Conservation (phyloP, 2,329 filamentous ascomycete species). For the Cordyceps tenuipes region DNA sequence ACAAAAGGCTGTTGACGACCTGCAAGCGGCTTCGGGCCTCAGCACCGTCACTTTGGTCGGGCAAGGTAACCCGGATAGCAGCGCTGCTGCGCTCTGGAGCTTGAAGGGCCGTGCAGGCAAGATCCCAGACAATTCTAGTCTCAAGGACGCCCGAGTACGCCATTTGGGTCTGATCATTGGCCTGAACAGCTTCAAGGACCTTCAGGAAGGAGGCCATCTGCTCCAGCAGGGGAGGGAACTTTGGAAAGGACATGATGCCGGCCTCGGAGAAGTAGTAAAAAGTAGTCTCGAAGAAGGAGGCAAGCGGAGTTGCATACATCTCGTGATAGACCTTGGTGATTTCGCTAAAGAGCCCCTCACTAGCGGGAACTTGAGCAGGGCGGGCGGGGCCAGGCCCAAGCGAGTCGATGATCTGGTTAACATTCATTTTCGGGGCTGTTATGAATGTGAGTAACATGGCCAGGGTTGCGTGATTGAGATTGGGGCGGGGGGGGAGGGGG, state of each 20-base stretch:
- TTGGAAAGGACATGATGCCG: constrained; percentile 37
- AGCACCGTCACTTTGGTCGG: constrained; percentile 48
- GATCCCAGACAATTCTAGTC: constrained; percentile 51
- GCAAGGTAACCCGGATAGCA: constrained; percentile 28
- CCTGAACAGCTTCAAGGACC: constrained; percentile 39
- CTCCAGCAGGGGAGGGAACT: constrained; percentile 51
- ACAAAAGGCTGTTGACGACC: constrained; percentile 69
- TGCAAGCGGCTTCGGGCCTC: constrained; percentile 63
- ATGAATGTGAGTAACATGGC: constrained; percentile 15
- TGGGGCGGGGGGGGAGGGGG: too few species aligned
- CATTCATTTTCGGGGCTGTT: constrained; percentile 57
- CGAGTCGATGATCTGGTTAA: constrained; percentile 61
- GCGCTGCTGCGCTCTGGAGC: constrained; percentile 27
- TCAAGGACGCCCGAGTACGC: constrained; percentile 47
- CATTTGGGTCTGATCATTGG: constrained; percentile 44
- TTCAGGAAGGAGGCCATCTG: constrained; percentile 59
- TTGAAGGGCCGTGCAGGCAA: constrained; percentile 42
- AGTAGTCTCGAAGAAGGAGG: constrained; percentile 69
- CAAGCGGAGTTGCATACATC: constrained; percentile 67
- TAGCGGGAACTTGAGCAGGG: constrained; percentile 41
- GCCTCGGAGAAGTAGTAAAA: constrained; percentile 61
- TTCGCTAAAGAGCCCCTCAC: constrained; percentile 50
- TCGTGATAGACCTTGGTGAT: constrained; percentile 64
- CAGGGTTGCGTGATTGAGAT: constrained; percentile 9
- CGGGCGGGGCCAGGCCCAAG: constrained; percentile 51